Evolutionary conservation across 495 filamentous ascomycete species (phyloP), one percentile per base, ranked within the genome.

Genomic region (Cercophora samala): DNA sequence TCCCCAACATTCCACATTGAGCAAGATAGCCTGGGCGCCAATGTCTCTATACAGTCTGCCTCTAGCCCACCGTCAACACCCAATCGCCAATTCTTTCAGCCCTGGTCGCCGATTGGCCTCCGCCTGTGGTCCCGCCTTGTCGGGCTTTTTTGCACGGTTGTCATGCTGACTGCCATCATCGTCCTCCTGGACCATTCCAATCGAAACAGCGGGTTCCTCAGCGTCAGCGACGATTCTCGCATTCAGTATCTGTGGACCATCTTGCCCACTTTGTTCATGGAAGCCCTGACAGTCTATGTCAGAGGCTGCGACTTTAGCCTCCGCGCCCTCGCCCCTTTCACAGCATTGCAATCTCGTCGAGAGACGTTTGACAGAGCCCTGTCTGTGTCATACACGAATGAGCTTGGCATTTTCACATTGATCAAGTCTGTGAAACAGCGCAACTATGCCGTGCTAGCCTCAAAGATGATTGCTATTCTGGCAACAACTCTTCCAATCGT

Each of bases 191-290:
- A 15, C 61, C 61, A 51, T 9, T 63, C 61, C 61, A 63, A 63
- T 37, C 29, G 37, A 25, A 23, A 52, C 37, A n/a, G 26, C 5
- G 61, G 61, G 19, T 63, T 63, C 37, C 53, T 63, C 32, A 63
- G 54, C 37, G 54, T 51, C 17, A 51, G 61, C n/a, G 37, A 63
- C 37, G 26, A 63, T 25, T 18, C 61, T 17, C 52, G 53, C 19
- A 63, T 53, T 11, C 61, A 63, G 37, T 63, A 63, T 19, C 61
- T 63, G 1, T 63, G 61, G 61, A 63, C 61, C 2, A 24, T 63
- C 1, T 23, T 63, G 19, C 61, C 61, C 9, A 63, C 61, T 18
- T 26, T 63, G 37, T 19, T 63, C 37, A 63, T 63, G 61, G 61
- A 63, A 63, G 37, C 42, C 6, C 37, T 63, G 18, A 63, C 61